phyloP scores from a whole-genome alignment of 768 basidiomycete species.

The Botryobasidium botryosum region DNA sequence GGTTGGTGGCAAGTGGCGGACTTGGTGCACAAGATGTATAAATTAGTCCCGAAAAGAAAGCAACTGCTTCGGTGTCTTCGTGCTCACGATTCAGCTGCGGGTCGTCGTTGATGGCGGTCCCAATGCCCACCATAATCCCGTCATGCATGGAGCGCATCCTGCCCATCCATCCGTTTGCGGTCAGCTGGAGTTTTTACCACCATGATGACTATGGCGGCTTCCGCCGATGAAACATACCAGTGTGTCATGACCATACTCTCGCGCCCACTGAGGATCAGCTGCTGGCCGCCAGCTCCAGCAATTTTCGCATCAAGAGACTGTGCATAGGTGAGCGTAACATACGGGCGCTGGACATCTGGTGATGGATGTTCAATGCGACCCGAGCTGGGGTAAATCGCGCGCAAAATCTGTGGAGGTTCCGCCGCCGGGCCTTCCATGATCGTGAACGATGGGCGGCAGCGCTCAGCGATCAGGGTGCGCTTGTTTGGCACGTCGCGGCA shows the following conservation, averaged over 20 bases:
- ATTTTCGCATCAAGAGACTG: conserved; percentile 75
- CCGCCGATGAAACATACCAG: conserved; percentile 59
- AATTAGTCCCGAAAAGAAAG: neutral
- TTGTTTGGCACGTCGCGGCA: too few species aligned
- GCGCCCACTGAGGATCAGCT: conserved; percentile 66
- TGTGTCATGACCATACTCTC: conserved; percentile 93
- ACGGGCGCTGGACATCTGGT: conserved; percentile 27
- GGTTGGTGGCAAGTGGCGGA: conserved; percentile 35
- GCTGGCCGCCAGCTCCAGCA: conserved; percentile 51
- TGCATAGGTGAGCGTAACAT: conserved; percentile 70
- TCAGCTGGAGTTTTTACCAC: too few species aligned
- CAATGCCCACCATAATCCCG: conserved; percentile 79
- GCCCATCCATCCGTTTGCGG: too few species aligned
- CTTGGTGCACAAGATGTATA: conserved; percentile 20
- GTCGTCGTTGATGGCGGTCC: conserved; percentile 80
- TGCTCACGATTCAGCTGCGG: conserved; percentile 80
- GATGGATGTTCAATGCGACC: too few species aligned
- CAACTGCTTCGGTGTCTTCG: neutral
- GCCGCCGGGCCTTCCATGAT: too few species aligned
- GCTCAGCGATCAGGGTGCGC: too few species aligned
- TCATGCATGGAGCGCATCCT: conserved; percentile 92
- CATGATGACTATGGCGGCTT: too few species aligned
- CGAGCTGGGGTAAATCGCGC: neutral
- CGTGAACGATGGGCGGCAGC: too few species aligned
- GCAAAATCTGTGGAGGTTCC: neutral